Evolutionary conservation across 2,329 filamentous ascomycete species (phyloP).

Genomic region (Colletotrichum lupini): DNA sequence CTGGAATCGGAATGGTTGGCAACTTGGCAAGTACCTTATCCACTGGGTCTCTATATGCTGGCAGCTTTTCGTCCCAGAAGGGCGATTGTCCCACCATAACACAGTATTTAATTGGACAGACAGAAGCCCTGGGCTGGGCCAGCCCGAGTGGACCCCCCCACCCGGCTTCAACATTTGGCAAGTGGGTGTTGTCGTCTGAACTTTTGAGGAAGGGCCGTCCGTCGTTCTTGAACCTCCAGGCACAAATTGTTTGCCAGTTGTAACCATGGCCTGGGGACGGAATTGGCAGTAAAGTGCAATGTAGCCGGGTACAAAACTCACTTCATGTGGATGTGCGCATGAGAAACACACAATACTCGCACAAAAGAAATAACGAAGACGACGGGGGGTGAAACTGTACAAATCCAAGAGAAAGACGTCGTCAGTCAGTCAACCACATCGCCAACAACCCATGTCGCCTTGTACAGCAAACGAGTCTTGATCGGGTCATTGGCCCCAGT

Average conservation of each 20-base stretch:
- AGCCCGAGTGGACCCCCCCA: background rate
- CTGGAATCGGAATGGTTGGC: background rate
- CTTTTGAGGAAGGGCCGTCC: background rate
- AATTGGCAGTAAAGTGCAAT: background rate
- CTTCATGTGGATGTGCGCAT: background rate
- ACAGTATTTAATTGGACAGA: background rate
- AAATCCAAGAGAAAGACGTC: background rate
- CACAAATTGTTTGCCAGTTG: background rate
- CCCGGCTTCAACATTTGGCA: background rate
- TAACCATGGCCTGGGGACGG: background rate
- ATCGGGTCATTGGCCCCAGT: constrained; percentile 13
- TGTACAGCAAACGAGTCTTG: background rate
- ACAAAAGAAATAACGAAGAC: background rate
- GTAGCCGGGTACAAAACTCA: constrained; percentile 3
- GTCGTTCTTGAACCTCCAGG: background rate
- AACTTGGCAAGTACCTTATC: background rate
- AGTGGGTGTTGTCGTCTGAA: constrained; percentile 14
- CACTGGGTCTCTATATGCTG: background rate
- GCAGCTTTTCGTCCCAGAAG: background rate
- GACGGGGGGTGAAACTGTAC: background rate
- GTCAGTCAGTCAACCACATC: constrained; percentile 27
- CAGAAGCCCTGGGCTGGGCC: background rate
- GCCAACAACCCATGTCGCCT: constrained; percentile 5
- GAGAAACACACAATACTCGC: background rate
- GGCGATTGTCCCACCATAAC: background rate